Evolutionary conservation across 768 basidiomycete genomes (phyloP), one percentile per base, ranked within the genome.

Genomic region (Termitomyces titanicus): DNA sequence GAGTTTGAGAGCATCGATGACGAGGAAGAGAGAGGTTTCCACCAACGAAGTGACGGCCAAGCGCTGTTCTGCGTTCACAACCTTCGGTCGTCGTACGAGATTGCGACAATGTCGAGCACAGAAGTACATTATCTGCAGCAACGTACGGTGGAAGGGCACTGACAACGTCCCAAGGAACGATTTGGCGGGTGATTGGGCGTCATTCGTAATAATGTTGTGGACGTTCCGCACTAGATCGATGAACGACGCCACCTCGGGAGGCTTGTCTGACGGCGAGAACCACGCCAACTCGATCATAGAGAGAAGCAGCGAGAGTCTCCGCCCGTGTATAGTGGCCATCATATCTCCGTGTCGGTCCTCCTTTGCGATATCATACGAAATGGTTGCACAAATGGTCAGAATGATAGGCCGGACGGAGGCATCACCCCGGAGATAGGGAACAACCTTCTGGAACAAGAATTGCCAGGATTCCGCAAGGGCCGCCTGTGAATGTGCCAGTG

Each of bases 111-210:
- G 85, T 40, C 81, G 82, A 13, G 83, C 70, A 57, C 85, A 89
- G 72, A 89, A 92, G 70, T 88, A 94, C 44, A 90, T 70, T 54
- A 92, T 82, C 62, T 93, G 88, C 25, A 98, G 75, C 50, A 95
- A 79, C 0, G 81, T 79, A 42, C 83, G 84, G 66, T 98, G 94
- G 75, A 94, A 93, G 0, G 86, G 82, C 17, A 81, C 75, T 0
- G 85, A 74, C 6, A 83, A 63, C 24, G 78, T 72, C 5, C 86
- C 82, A 6, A 92, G 79, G 64, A 96, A 79, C 0, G 93, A 93
- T 42, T 78, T 75, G 1, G 84, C 72, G 1, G 92, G 89, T 0
- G 88, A 78, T 64, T 92, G 93, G 1, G 83, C 75, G 51, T 88
- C 85, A 63, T 86, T 94, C 29, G 82, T 70, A 55, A 93, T 74